Evolutionary conservation across 345 rosid species (phyloP).

Genomic region (Lepidium aucheri): DNA sequence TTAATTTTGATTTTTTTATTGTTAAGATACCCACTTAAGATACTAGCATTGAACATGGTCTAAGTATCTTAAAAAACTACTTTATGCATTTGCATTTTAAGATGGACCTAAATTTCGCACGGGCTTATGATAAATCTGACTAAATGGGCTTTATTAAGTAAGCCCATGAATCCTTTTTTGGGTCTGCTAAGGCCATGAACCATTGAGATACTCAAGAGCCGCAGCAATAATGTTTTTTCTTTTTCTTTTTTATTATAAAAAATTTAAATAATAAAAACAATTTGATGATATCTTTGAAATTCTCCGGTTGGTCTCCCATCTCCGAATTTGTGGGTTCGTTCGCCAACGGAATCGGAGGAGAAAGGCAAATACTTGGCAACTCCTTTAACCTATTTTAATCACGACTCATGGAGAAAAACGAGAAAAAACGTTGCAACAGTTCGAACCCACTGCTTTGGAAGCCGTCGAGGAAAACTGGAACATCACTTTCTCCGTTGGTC

Average conservation of each 20-base stretch:
- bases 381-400: not conserved
- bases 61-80: too few species aligned
- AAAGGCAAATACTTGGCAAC: not conserved
- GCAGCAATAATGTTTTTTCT: too few species aligned
- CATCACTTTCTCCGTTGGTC: not conserved
- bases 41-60: too few species aligned
- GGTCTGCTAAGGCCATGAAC: too few species aligned
- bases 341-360: conserved; percentile 8
- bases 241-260: too few species aligned
- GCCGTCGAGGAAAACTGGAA: not conserved
- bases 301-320: not conserved
- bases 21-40: too few species aligned
- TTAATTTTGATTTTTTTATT: too few species aligned
- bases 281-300: not conserved
- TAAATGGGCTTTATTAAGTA: too few species aligned
- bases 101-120: not conserved
- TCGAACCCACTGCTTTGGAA: not conserved
- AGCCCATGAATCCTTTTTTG: too few species aligned
- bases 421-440: not conserved
- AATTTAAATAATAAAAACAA: too few species aligned
- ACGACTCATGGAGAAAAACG: not conserved
- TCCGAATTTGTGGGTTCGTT: not conserved
- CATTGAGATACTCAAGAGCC: too few species aligned
- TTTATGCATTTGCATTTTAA: not conserved
- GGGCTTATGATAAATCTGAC: not conserved